Evolutionary conservation across 306 rosid species (phyloP).

Genomic region (Vigna hirtella): DNA sequence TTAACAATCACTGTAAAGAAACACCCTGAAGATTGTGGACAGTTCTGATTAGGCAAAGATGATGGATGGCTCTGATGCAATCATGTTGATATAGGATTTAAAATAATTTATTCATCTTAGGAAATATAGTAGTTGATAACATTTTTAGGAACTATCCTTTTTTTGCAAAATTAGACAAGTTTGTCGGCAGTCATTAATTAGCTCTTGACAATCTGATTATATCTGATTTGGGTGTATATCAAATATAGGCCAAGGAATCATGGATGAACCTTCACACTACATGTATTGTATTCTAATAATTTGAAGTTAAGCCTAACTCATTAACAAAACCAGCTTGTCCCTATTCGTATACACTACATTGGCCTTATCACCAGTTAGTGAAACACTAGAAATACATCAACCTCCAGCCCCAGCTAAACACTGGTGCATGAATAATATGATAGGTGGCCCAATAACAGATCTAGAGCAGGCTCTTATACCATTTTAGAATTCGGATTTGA

Average conservation of each 20-base stretch:
- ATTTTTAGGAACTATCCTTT: neutral
- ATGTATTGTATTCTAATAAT: neutral
- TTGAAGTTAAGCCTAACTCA: neutral
- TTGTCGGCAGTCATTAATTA: neutral
- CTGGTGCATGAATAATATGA: too few relatives aligned
- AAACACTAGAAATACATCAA: too few relatives aligned
- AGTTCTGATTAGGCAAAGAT: neutral
- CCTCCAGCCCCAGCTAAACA: too few relatives aligned
- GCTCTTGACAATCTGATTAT: neutral
- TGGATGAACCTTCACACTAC: neutral
- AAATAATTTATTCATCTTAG: neutral
- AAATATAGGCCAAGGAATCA: slow-evolving; percentile 8
- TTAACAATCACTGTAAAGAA: slow-evolving; percentile 17
- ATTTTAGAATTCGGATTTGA: too few relatives aligned
- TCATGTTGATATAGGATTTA: slow-evolving; percentile 14
- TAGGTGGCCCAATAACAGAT: too few relatives aligned
- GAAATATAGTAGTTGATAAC: neutral
- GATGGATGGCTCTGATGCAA: slow-evolving; percentile 16
- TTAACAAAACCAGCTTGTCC: too few relatives aligned
- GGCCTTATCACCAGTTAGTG: too few relatives aligned
- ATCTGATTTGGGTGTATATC: neutral
- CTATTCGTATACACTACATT: too few relatives aligned
- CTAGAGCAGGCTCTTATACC: too few relatives aligned
- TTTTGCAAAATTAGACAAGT: neutral
- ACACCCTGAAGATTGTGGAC: slow-evolving; percentile 14